phyloP scores from a whole-genome alignment of 345 rosid genomes.

The Camelina laxa region DNA sequence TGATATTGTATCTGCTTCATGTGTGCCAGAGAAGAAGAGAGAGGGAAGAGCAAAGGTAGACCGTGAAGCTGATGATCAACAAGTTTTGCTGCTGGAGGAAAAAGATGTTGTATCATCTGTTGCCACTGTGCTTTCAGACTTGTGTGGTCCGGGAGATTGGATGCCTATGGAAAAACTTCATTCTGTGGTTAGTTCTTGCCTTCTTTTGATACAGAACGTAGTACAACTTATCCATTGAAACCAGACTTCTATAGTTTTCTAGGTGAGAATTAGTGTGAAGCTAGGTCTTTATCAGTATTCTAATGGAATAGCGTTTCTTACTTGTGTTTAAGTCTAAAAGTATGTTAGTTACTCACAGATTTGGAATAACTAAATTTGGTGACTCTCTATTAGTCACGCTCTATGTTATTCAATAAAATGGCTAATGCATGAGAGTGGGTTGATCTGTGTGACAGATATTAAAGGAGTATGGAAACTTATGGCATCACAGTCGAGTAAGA shows the following conservation, averaged over 20 bases:
- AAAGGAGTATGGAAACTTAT: slow-evolving; percentile 70
- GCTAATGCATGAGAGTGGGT: background rate
- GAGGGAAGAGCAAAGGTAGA: slow-evolving; percentile 80
- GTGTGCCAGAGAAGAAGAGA: slow-evolving; percentile 72
- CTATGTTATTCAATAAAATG: too few species aligned
- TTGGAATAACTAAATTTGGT: background rate
- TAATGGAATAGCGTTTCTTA: background rate
- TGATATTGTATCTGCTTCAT: slow-evolving; percentile 34
- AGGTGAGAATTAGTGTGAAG: background rate
- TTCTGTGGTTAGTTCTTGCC: slow-evolving; percentile 61
- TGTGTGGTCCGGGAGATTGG: slow-evolving; percentile 99
- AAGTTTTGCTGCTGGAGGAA: slow-evolving; percentile 87
- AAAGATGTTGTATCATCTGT: slow-evolving; percentile 99
- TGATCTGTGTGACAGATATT: slow-evolving; percentile 57
- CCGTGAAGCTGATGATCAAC: slow-evolving; percentile 96
- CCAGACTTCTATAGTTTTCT: background rate
- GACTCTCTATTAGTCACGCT: background rate
- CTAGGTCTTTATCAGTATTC: background rate
- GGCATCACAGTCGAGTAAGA: slow-evolving; percentile 94
- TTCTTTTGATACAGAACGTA: background rate
- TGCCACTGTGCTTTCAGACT: slow-evolving; percentile 94
- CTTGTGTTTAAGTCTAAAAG: background rate
- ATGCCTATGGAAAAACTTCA: slow-evolving; percentile 99
- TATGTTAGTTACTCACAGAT: background rate
- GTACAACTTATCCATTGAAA: background rate